Conservation (phyloP, 2,329 filamentous ascomycete species). For the Aspergillus sp. region DNA sequence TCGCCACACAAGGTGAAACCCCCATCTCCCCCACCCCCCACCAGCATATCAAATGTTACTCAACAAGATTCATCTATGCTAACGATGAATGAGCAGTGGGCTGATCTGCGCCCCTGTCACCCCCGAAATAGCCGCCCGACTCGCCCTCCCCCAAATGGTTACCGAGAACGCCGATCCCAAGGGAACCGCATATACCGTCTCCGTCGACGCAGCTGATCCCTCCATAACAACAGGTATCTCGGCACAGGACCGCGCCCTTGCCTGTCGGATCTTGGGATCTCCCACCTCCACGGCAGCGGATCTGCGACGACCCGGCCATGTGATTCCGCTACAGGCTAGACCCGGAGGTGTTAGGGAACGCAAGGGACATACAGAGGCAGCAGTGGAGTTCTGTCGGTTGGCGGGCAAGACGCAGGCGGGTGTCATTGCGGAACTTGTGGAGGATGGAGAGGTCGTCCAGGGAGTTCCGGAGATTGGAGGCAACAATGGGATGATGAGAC, state of each 20-base stretch:
- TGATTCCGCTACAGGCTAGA: constrained; percentile 79
- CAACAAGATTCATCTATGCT: not conserved
- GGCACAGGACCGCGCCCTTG: constrained; percentile 81
- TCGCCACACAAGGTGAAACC: constrained; percentile 68
- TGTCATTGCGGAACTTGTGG: constrained; percentile 89
- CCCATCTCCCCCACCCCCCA: no score
- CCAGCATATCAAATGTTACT: not conserved
- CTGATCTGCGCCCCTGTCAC: constrained; percentile 87
- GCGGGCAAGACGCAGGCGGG: constrained; percentile 75
- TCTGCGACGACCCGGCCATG: constrained; percentile 84
- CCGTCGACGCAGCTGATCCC: constrained; percentile 75
- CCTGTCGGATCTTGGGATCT: constrained; percentile 76
- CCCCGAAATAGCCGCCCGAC: constrained; percentile 65
- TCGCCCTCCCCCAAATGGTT: constrained; percentile 91
- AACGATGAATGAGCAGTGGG: constrained; percentile 55
- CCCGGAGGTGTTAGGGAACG: constrained; percentile 79
- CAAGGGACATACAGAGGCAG: constrained; percentile 89
- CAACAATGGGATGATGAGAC: constrained; percentile 82
- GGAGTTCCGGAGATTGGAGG: constrained; percentile 67
- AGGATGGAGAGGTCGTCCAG: constrained; percentile 72
- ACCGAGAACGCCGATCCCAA: constrained; percentile 76
- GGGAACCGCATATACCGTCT: constrained; percentile 89
- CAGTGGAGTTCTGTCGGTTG: constrained; percentile 83
- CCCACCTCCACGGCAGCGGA: constrained; percentile 57
- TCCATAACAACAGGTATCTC: constrained; percentile 85